Conservation (phyloP, 2,329 filamentous ascomycete species). For the Aspergillus pseudoglaucus region DNA sequence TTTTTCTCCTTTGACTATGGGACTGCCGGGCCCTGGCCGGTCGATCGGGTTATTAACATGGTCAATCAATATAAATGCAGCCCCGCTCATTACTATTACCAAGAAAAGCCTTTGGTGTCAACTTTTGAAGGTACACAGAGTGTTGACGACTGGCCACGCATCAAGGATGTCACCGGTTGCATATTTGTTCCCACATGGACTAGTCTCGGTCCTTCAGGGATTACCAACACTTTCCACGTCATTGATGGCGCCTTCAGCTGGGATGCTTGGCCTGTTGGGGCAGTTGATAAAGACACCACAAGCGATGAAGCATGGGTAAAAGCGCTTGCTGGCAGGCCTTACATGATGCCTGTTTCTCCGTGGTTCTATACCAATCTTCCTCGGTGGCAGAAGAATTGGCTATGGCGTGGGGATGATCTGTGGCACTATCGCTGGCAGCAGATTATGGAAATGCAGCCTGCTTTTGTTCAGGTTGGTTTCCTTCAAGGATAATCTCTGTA, state of each 20-base stretch:
- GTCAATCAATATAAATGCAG: slow-evolving; percentile 21
- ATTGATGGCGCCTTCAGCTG: slow-evolving; percentile 39
- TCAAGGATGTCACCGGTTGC: slow-evolving; percentile 32
- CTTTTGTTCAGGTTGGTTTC: slow-evolving; percentile 38
- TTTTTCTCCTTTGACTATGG: slow-evolving; percentile 32
- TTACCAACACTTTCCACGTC: slow-evolving; percentile 22
- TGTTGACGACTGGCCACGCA: slow-evolving; percentile 37
- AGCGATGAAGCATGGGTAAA: slow-evolving; percentile 37
- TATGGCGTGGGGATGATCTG: slow-evolving; percentile 55
- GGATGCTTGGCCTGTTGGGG: slow-evolving; percentile 39
- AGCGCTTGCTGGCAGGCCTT: slow-evolving; percentile 33
- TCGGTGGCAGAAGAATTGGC: slow-evolving; percentile 55
- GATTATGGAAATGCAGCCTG: slow-evolving; percentile 44
- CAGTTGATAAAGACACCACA: slow-evolving; percentile 30
- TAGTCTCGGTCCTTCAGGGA: slow-evolving; percentile 25
- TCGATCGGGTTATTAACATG: slow-evolving; percentile 18
- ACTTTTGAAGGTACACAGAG: slow-evolving; percentile 38
- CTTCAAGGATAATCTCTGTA: not conserved
- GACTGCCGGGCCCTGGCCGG: slow-evolving; percentile 23
- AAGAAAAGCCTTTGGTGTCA: slow-evolving; percentile 30
- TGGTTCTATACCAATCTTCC: slow-evolving; percentile 55
- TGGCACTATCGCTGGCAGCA: slow-evolving; percentile 57
- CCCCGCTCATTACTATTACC: slow-evolving; percentile 22
- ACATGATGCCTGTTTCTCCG: slow-evolving; percentile 53
- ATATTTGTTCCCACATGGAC: slow-evolving; percentile 42